phyloP scores from a whole-genome alignment of 306 rosid genomes.

The Sicyos baderoa region DNA sequence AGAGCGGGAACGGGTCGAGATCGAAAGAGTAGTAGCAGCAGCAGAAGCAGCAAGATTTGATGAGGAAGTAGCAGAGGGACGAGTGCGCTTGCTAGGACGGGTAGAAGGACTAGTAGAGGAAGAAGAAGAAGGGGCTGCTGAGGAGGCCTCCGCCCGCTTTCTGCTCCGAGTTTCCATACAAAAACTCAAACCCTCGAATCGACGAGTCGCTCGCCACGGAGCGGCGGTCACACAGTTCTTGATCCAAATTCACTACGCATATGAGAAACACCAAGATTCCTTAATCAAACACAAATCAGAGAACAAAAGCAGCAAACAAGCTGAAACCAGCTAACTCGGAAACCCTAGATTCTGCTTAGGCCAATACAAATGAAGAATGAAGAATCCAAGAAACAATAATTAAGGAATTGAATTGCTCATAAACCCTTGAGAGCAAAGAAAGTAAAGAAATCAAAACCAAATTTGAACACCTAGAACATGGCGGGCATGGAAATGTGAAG shows the following conservation, averaged over 20 bases:
- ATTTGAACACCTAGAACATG: background rate
- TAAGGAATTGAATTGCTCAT: constrained; percentile 7
- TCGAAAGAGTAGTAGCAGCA: constrained; percentile 25
- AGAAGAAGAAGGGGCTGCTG: constrained; percentile 99
- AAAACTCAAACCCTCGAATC: constrained; percentile 72
- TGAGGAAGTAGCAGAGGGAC: constrained; percentile 39
- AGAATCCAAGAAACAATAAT: background rate
- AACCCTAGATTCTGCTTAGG: constrained; percentile 14
- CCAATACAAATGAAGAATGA: background rate
- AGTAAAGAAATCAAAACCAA: constrained; percentile 3
- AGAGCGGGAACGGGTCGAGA: constrained; percentile 68
- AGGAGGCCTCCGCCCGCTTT: constrained; percentile 99
- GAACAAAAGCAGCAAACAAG: background rate
- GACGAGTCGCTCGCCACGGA: constrained; percentile 68
- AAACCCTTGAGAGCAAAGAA: constrained; percentile 12
- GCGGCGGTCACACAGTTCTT: constrained; percentile 52
- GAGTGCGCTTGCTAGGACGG: constrained; percentile 73
- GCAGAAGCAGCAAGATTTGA: constrained; percentile 24
- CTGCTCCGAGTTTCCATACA: constrained; percentile 99
- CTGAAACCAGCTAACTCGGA: constrained; percentile 16
- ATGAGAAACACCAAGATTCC: background rate
- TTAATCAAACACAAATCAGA: background rate
- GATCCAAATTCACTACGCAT: constrained; percentile 37
- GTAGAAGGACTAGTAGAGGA: constrained; percentile 70
- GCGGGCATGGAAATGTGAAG: background rate